Conservation (phyloP, 2,329 filamentous ascomycete species). For the Epicoccum nigrum region DNA sequence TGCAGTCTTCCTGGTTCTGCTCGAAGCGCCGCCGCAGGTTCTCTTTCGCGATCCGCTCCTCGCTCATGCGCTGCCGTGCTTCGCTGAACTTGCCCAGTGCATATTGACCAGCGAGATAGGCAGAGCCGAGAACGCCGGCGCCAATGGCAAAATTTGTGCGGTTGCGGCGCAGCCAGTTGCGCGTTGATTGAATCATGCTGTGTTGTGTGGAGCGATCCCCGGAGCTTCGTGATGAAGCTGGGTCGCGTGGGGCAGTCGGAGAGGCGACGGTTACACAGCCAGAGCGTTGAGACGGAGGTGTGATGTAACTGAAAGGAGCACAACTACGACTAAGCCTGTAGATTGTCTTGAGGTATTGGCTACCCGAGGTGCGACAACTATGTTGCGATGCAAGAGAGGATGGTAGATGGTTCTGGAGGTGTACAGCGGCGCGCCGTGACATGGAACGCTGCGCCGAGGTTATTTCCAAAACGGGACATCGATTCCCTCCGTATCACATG, state of each 20-base stretch:
- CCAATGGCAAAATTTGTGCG: constrained; percentile 88
- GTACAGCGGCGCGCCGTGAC: not conserved
- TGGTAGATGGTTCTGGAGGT: not conserved
- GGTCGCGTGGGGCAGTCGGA: constrained; percentile 9
- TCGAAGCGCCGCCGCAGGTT: constrained; percentile 96
- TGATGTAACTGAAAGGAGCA: not conserved
- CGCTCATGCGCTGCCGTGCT: constrained; percentile 93
- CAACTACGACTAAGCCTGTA: too few species aligned
- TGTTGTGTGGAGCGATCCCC: not conserved
- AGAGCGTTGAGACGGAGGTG: not conserved
- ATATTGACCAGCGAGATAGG: constrained; percentile 93
- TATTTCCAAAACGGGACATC: constrained; percentile 8
- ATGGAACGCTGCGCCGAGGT: not conserved
- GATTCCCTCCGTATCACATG: constrained; percentile 1
- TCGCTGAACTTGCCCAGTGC: constrained; percentile 88
- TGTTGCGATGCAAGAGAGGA: not conserved
- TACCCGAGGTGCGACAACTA: not conserved
- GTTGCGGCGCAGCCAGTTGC: constrained; percentile 92
- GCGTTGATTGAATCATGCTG: constrained; percentile 71
- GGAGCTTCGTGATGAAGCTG: constrained; percentile 5
- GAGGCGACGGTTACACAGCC: not conserved
- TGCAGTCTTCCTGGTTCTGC: constrained; percentile 99
- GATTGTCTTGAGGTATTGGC: not conserved
- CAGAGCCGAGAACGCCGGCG: constrained; percentile 83
- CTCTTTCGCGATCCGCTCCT: constrained; percentile 93